Evolutionary conservation across 1,284 basidiomycete genomes (phyloP), one percentile per base, ranked within the genome.

Genomic region (Somion occarium): DNA sequence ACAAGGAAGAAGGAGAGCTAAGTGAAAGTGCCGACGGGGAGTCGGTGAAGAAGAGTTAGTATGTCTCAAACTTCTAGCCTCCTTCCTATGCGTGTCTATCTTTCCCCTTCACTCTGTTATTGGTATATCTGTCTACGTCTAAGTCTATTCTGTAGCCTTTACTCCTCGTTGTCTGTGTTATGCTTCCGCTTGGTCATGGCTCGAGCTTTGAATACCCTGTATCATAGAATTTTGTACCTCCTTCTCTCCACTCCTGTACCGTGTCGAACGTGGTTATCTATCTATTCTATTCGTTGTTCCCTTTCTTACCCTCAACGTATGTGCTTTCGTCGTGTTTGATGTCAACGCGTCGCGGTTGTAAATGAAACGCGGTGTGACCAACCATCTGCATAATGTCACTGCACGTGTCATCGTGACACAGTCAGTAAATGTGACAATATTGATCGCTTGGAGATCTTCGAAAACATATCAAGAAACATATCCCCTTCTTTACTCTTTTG

Each of bases 1-100:
- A 64, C 49, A 73, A 72, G 53, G 74, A 75, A 54, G 74, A 75
- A 50, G 73, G 72, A 23, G 73, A 75, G 59, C 64, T 71, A n/a
- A 74, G 69, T 55, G 74, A 75, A 24, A 34, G 30, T 34, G 30
- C 30, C 15, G 30, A 46, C 13, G 24, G 25, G 22, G 44, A 46
- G 12, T 23, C 44, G 5, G 42, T 22, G 22, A 43, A 51, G 71
- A 72, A 51, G 42, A 24, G n/a, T 13, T 26, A 19, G 20, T 27
- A 18, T 7, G 30, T 15, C 7, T 15, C 15, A 7, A 7, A 34
- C 15, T 34, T 34, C 30, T 34, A 7, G 7, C 30, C 30, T 15
- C 30, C 30, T 15, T 34, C 15, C 30, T 7, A 7, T 34, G 15
- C 30, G 7, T 34, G 15, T 34, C 30, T 15, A 7, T 34, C 30